Percentiles rank a stretch among this genome's conserved stretches.
Conservation (phyloP, 202 grass and related monocot species). For the Brachypodium distachyon region DNA sequence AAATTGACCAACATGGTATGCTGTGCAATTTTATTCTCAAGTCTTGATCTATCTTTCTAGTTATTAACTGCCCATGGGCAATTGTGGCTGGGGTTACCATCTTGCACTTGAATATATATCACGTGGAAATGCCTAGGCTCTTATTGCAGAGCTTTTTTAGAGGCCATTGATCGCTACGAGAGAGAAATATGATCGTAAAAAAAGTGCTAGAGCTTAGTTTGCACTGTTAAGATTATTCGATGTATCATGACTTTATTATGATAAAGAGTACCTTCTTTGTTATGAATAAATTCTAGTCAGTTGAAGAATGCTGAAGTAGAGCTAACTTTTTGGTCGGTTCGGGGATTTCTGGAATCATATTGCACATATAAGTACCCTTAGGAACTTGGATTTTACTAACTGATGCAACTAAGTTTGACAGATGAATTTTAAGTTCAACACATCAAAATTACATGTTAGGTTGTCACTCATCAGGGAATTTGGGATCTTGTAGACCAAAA, state of each 20-base stretch:
- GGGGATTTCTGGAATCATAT: background rate
- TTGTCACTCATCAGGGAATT: background rate
- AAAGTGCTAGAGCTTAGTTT: background rate
- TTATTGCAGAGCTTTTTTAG: background rate
- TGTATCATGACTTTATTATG: background rate
- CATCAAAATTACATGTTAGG: background rate
- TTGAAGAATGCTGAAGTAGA: constrained; percentile 10
- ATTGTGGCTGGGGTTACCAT: background rate
- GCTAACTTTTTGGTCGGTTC: constrained; percentile 5
- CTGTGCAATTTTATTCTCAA: constrained; percentile 1
- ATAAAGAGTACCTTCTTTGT: background rate
- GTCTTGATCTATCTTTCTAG: background rate
- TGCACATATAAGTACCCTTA: background rate
- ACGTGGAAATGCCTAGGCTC: background rate
- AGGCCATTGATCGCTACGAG: background rate
- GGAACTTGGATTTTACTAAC: constrained; percentile 7
- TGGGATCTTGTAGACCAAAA: background rate
- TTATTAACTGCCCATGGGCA: background rate
- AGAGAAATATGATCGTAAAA: background rate
- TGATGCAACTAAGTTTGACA: background rate
- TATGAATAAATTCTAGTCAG: constrained; percentile 1
- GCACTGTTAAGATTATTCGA: background rate
- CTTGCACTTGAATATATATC: background rate
- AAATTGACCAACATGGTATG: constrained; percentile 51
- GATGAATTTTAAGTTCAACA: background rate